phyloP scores from a whole-genome alignment of 2,329 filamentous ascomycete genomes.

The Penicillium sp. region DNA sequence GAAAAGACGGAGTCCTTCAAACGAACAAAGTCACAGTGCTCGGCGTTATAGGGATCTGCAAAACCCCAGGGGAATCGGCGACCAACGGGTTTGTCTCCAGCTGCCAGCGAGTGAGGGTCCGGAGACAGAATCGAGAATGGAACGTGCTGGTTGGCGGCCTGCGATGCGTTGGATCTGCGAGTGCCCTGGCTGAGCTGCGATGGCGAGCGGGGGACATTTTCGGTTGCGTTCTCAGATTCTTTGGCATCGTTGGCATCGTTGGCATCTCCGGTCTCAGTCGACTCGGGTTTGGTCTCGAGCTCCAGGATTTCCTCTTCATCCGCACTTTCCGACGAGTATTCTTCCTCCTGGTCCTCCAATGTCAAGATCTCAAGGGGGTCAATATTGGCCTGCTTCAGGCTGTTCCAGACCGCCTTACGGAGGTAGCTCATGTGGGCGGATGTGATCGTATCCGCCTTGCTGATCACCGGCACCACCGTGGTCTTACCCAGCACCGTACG shows the following conservation, averaged over 20 bases:
- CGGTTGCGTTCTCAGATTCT: conserved; percentile 18
- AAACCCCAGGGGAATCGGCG: conserved; percentile 96
- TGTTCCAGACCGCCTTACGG: conserved; percentile 86
- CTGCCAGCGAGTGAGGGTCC: conserved; percentile 71
- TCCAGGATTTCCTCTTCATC: conserved; percentile 41
- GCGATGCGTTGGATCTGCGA: conserved; percentile 43
- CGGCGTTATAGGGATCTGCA: conserved; percentile 83
- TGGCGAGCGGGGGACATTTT: conserved; percentile 29
- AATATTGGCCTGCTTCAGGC: conserved; percentile 77
- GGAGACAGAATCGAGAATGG: conserved; percentile 93
- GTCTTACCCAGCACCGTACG: conserved; percentile 88
- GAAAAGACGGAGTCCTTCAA: conserved; percentile 89
- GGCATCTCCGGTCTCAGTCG: conserved; percentile 17
- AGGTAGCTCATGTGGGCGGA: conserved; percentile 87
- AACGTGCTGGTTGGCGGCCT: conserved; percentile 60
- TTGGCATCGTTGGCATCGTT: conserved; percentile 25
- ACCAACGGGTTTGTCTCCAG: conserved; percentile 57
- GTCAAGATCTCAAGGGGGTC: conserved; percentile 86
- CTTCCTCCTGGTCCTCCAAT: conserved; percentile 70
- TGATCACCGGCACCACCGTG: conserved; percentile 89
- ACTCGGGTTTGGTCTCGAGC: conserved; percentile 24
- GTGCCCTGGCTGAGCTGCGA: conserved; percentile 43
- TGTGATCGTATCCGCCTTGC: conserved; percentile 97
- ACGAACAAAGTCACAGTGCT: conserved; percentile 90
- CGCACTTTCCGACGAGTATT: conserved; percentile 51